Base-by-base conservation (phyloP, 75 land plant genomes). In the Selaginella moellendorffii region DNA sequence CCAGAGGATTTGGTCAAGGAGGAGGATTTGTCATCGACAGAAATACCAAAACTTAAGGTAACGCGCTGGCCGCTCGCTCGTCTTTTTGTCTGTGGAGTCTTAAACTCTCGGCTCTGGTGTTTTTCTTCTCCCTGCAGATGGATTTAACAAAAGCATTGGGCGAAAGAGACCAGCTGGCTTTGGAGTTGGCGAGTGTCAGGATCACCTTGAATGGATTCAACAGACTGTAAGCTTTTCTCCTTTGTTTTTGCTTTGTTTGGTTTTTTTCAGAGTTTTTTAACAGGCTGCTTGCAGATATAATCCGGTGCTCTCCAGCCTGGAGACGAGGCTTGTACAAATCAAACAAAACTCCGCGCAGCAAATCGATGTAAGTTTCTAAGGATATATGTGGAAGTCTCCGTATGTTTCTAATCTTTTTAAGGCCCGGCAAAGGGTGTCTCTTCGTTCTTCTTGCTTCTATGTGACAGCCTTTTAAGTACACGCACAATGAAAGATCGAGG, bases 111-210 rank as follows among this genome's bases (percentile, higher is more conserved):
- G n/a, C n/a, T n/a, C n/a, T n/a, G n/a, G n/a, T n/a, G n/a, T n/a
- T n/a, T 36, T 5, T 36, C 14, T 8, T 69, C 17, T 58, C 12
- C 26, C 66, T 12, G 53, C 81, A 89, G 69, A 74, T 21, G 83
- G 83, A 42, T 74, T 92, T 29, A 81, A 80, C 46, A 0, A 74
- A 83, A 71, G 85, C 87, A 58, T 79, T 83, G 65, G 81, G 81
- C 61, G 74, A 77, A 68, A 76, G 75, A 1, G 98, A 92, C 72
- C 78, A 81, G 74, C 82, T 85, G 27, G 79, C 86, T 24, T 75
- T 76, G 30, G 78, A 78, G 30, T 80, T 81, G 31, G 82, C 82
- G 58, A 93, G 71, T 54, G 73, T 83, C 5, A 71, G 72, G n/a
- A 89, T 85, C 69, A 82, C 86, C 31, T 78, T 78, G 29, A 80